These are phyloP conservation scores for Saccharum hybrid DNA, from an alignment of 202 grass and related monocot species.

Conservation along the genomic window DNA sequence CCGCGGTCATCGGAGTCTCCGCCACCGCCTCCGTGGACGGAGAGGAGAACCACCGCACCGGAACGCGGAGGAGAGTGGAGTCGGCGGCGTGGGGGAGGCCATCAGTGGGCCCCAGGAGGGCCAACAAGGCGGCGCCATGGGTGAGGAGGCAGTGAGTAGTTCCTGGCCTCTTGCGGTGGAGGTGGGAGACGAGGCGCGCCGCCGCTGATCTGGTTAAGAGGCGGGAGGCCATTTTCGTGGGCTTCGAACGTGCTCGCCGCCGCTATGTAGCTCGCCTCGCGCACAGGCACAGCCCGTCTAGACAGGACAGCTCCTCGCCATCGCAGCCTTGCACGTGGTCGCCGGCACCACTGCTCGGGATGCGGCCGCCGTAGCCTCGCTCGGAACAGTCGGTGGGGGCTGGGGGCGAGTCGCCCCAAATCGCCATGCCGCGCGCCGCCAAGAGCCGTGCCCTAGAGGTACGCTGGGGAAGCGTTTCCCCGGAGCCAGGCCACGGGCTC, in stretches of 20 bases:
- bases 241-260: slow-evolving; percentile 1
- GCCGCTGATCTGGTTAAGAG: slow-evolving; percentile 50
- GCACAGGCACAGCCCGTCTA: background rate
- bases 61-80: background rate
- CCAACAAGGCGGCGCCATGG: slow-evolving; percentile 5
- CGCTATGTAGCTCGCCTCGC: background rate
- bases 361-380: too few species aligned
- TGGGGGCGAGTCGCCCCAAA: too few species aligned
- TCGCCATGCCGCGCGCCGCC: too few species aligned
- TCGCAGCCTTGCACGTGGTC: too few species aligned
- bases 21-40: slow-evolving; percentile 41
- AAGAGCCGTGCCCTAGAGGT: too few species aligned
- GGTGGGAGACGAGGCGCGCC: slow-evolving; percentile 44
- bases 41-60: slow-evolving; percentile 57
- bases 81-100: slow-evolving; percentile 7
- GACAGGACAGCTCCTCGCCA: background rate
- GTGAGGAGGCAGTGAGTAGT: slow-evolving; percentile 25
- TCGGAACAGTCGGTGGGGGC: too few species aligned
- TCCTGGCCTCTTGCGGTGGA: slow-evolving; percentile 34
- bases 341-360: too few species aligned
- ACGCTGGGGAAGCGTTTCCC: too few species aligned
- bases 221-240: slow-evolving; percentile 55
- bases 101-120: background rate
- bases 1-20: slow-evolving; percentile 59
- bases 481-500: too few species aligned